Evolutionary conservation across 2,329 filamentous ascomycete genomes (phyloP).

Genomic region (Hymenoscyphus fraxineus): DNA sequence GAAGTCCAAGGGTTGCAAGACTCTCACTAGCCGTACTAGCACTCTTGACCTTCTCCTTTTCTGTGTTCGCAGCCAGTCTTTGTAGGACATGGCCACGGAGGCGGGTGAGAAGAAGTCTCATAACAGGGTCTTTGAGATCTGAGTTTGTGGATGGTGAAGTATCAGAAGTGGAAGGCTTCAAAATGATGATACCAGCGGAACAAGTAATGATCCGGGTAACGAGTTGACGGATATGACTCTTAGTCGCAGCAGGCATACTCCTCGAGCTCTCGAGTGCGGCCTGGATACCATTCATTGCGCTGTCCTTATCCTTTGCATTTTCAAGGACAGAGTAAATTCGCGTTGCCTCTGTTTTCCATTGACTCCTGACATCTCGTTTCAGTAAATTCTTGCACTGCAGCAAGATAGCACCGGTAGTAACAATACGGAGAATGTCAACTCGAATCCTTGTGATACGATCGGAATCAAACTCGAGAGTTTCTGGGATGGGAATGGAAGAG

Average conservation of each 20-base stretch:
- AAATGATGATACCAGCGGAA: conserved; percentile 20
- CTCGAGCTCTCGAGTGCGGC: conserved; percentile 59
- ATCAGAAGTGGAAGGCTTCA: not conserved
- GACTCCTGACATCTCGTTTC: conserved; percentile 72
- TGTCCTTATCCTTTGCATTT: conserved; percentile 46
- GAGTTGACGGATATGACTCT: conserved; percentile 53
- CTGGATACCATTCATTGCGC: conserved; percentile 55
- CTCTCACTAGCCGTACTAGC: conserved; percentile 67
- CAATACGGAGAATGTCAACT: conserved; percentile 57
- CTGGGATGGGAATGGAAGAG: conserved; percentile 57
- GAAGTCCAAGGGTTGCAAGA: conserved; percentile 64
- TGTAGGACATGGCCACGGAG: conserved; percentile 63
- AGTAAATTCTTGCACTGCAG: conserved; percentile 79
- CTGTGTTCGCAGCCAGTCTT: conserved; percentile 61
- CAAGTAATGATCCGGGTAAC: conserved; percentile 50
- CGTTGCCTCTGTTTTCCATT: conserved; percentile 71
- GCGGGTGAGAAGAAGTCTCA: conserved; percentile 65
- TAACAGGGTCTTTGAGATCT: conserved; percentile 48
- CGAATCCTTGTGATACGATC: conserved; percentile 59
- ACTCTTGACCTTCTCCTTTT: conserved; percentile 66
- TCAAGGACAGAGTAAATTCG: conserved; percentile 70
- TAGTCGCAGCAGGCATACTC: conserved; percentile 62
- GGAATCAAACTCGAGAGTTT: conserved; percentile 68
- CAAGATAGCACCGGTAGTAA: conserved; percentile 70
- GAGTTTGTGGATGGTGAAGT: conserved; percentile 29